phyloP scores from a whole-genome alignment of 352 stramenopile species.

The Halophytophthora polymorphica region DNA sequence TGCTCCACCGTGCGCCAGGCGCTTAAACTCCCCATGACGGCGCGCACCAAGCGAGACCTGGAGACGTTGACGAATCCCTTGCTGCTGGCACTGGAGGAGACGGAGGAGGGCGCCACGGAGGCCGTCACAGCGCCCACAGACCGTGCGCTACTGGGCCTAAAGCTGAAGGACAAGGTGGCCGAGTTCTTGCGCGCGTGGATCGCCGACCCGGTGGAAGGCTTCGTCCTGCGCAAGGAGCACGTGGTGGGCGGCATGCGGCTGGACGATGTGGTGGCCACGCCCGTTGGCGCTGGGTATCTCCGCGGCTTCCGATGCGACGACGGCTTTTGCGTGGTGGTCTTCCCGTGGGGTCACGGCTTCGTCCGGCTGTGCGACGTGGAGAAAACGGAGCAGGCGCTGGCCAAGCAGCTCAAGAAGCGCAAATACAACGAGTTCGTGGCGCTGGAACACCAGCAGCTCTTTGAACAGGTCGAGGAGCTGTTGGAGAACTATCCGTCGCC shows the following conservation, averaged over 20 bases:
- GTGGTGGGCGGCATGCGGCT: conserved; percentile 55
- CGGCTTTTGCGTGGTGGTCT: conserved; percentile 65
- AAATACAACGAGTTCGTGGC: conserved; percentile 46
- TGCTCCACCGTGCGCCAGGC: conserved; percentile 41
- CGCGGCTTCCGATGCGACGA: conserved; percentile 55
- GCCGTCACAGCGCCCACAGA: conserved; percentile 6
- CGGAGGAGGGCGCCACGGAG: conserved; percentile 1
- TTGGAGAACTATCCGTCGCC: conserved; percentile 41
- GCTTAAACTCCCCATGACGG: conserved; percentile 40
- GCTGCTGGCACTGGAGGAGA: conserved; percentile 12
- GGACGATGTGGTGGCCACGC: conserved; percentile 68
- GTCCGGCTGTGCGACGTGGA: conserved; percentile 56
- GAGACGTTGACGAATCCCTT: conserved; percentile 29
- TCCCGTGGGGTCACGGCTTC: conserved; percentile 73
- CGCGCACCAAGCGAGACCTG: conserved; percentile 30
- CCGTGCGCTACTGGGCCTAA: conserved; percentile 42
- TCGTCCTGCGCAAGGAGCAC: conserved; percentile 64
- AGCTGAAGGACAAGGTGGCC: conserved; percentile 68
- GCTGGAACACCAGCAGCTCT: conserved; percentile 70
- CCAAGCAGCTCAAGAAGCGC: conserved; percentile 42
- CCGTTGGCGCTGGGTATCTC: conserved; percentile 55
- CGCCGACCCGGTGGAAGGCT: conserved; percentile 64
- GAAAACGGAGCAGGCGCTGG: conserved; percentile 33
- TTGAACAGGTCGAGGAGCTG: conserved; percentile 61
- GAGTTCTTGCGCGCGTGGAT: conserved; percentile 69